These are phyloP conservation scores for Rhodosporidiobolus sp. DNA, from an alignment of 768 basidiomycete species.

Conservation along the genomic window DNA sequence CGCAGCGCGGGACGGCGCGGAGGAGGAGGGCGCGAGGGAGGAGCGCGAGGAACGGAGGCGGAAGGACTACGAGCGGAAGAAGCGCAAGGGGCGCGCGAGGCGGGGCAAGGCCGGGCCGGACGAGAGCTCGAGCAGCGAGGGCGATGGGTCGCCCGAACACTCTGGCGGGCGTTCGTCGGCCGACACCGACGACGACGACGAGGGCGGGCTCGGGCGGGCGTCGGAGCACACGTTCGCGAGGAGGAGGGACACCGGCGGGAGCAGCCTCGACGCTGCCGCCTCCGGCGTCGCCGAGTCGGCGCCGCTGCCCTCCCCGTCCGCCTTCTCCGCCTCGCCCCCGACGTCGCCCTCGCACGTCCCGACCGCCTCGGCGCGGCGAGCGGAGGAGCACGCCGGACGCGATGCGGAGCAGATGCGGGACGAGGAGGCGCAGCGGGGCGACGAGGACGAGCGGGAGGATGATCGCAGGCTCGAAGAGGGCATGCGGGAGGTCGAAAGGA, in stretches of 20 bases:
- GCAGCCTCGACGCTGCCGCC: no score
- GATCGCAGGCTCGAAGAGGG: constrained; percentile 2
- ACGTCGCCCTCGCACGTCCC: no score
- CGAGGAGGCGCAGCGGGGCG: background rate
- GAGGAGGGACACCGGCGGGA: background rate
- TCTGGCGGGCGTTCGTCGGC: no score
- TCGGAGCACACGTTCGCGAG: background rate
- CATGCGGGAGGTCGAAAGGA: constrained; percentile 14
- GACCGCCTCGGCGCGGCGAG: no score
- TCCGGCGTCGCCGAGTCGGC: background rate
- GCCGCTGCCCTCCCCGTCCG: no score
- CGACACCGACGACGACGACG: constrained; percentile 4
- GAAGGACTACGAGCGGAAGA: no score
- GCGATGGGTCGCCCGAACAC: background rate
- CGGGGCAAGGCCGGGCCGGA: background rate
- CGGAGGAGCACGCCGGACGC: background rate
- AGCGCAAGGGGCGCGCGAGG: no score
- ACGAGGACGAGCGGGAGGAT: background rate
- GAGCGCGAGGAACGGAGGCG: no score
- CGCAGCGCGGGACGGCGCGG: no score
- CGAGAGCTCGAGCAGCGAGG: background rate
- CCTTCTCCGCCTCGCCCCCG: background rate
- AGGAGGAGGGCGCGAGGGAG: no score
- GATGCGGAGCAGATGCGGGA: background rate
- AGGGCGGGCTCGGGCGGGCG: no score